phyloP scores from a whole-genome alignment of 2,329 filamentous ascomycete species.

The Boeremia exigua region DNA sequence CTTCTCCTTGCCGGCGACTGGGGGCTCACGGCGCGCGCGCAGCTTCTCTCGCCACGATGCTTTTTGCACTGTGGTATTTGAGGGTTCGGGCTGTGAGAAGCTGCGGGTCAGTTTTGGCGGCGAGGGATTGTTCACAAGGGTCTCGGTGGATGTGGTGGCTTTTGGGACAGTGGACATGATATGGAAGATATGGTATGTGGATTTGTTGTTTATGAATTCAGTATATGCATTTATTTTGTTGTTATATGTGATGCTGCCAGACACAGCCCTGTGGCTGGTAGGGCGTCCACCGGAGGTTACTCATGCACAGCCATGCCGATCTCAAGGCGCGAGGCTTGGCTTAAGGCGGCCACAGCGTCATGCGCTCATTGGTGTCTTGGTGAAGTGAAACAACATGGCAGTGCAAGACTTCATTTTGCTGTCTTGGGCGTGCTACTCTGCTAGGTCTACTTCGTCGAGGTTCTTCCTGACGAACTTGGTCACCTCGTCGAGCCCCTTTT shows the following conservation, averaged over 20 bases:
- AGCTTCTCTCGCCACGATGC: slow-evolving; percentile 20
- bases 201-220: background rate
- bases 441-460: slow-evolving; percentile 58
- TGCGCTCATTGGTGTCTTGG: too few relatives aligned
- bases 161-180: background rate
- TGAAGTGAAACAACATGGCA: too few relatives aligned
- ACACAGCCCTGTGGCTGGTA: slow-evolving; percentile 5
- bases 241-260: background rate
- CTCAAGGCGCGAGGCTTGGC: slow-evolving; percentile 2
- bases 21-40: background rate
- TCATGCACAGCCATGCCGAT: slow-evolving; percentile 4
- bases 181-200: background rate
- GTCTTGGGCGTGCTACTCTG: slow-evolving; percentile 23
- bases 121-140: background rate
- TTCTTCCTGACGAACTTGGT: slow-evolving; percentile 62
- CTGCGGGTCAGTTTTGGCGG: slow-evolving; percentile 3
- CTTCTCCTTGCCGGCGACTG: slow-evolving; percentile 24
- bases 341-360: background rate
- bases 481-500: slow-evolving; percentile 66
- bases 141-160: slow-evolving; percentile 3
- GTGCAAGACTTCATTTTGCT: background rate
- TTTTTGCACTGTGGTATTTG: background rate
- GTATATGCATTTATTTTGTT: too few relatives aligned
- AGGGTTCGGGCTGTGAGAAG: slow-evolving; percentile 1
- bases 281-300: background rate